A percentile compares a stretch with the other conserved stretches of the same genome.
phyloP scores from a whole-genome alignment of 768 basidiomycete genomes.

The Termitomyces sp. region DNA sequence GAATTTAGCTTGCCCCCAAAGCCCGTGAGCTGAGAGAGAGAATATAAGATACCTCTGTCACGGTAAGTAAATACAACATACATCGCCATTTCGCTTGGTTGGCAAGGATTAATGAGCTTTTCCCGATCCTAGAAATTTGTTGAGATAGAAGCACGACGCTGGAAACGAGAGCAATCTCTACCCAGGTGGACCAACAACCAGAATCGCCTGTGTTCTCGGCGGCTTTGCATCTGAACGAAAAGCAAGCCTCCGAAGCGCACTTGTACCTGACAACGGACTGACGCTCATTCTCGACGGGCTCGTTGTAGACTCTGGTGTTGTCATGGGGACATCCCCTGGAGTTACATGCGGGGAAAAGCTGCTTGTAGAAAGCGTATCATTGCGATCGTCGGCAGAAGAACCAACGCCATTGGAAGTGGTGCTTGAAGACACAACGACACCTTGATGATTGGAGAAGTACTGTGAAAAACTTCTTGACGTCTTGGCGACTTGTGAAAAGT shows the following conservation, averaged over 20 bases:
- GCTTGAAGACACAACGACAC: constrained; percentile 28
- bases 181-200: constrained; percentile 64
- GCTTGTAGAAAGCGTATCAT: constrained; percentile 37
- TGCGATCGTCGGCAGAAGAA: constrained; percentile 30
- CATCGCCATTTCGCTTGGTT: constrained; percentile 72
- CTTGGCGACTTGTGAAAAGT: constrained; percentile 29
- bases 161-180: constrained; percentile 14
- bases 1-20: constrained; percentile 78
- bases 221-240: constrained; percentile 35
- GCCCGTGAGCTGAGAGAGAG: constrained; percentile 45
- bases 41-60: background rate
- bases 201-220: constrained; percentile 51
- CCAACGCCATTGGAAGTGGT: constrained; percentile 24
- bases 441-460: constrained; percentile 40
- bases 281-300: constrained; percentile 20
- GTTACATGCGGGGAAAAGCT: constrained; percentile 28
- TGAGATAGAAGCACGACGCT: constrained; percentile 3
- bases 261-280: constrained; percentile 29
- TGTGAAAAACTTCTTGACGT: constrained; percentile 57
- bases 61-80: constrained; percentile 19
- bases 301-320: constrained; percentile 13
- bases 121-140: constrained; percentile 45
- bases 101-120: constrained; percentile 63
- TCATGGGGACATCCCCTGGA: background rate
- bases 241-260: constrained; percentile 39